A percentile compares a stretch with the other conserved stretches of the same genome.
Evolutionary conservation across 2,329 filamentous ascomycete genomes (phyloP).

Genomic region (Penicillium aurantiogriseum): DNA sequence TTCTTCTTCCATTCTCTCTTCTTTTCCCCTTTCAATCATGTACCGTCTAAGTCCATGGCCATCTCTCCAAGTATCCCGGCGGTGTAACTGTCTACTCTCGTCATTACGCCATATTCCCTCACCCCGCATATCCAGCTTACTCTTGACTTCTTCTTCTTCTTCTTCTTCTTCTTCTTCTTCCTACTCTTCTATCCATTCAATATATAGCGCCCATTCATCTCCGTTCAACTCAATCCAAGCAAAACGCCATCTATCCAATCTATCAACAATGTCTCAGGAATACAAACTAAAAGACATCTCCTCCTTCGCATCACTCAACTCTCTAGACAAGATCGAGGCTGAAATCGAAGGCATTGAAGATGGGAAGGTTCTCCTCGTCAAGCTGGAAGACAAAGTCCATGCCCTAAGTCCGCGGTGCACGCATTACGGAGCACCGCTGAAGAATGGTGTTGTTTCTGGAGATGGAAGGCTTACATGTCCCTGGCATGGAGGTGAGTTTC

Average conservation of each 20-base stretch:
- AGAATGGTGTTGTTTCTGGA: constrained; percentile 77
- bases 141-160: background rate
- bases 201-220: background rate
- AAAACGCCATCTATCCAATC: constrained; percentile 13
- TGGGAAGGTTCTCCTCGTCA: constrained; percentile 82
- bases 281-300: constrained; percentile 69
- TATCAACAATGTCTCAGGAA: constrained; percentile 38
- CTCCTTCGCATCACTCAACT: constrained; percentile 66
- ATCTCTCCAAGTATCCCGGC: background rate
- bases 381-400: constrained; percentile 71
- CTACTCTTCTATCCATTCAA: background rate
- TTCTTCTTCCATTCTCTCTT: background rate
- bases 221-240: background rate
- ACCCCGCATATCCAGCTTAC: constrained; percentile 3
- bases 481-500: constrained; percentile 80
- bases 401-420: constrained; percentile 80
- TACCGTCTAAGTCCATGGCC: background rate
- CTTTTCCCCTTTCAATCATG: background rate
- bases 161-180: background rate
- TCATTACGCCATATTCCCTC: constrained; percentile 4
- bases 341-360: constrained; percentile 87
- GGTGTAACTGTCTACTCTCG: constrained; percentile 9
- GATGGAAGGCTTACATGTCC: constrained; percentile 86
- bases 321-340: constrained; percentile 80
- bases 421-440: constrained; percentile 88